Evolutionary conservation across 331 rosid species (phyloP).

Genomic region (Pyracantha coccinea): DNA sequence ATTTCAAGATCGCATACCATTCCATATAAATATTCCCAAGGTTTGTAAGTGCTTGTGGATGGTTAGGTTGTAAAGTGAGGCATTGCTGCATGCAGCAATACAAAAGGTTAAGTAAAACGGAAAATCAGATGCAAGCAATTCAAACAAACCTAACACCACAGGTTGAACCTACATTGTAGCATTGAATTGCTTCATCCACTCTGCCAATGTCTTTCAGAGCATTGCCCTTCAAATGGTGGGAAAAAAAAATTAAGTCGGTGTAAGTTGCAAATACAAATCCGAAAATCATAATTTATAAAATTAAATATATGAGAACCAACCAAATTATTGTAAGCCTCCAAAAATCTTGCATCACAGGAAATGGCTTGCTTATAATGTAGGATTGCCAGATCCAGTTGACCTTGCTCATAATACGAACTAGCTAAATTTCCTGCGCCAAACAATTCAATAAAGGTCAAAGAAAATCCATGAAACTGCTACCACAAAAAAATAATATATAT

Average conservation of each 20-base stretch:
- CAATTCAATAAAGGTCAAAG: not conserved
- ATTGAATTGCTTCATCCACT: slow-evolving; percentile 94
- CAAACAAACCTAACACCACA: not conserved
- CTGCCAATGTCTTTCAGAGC: slow-evolving; percentile 90
- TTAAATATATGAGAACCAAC: slow-evolving; percentile 34
- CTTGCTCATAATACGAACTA: slow-evolving; percentile 85
- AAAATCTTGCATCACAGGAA: slow-evolving; percentile 78
- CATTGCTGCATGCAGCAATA: slow-evolving; percentile 66
- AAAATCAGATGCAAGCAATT: slow-evolving; percentile 1
- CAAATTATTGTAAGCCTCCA: slow-evolving; percentile 98
- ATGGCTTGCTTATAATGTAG: slow-evolving; percentile 95
- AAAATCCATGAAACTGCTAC: not conserved
- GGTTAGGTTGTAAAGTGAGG: slow-evolving; percentile 87
- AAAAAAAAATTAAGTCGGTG: not conserved
- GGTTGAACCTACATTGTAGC: slow-evolving; percentile 62
- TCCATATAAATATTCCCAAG: slow-evolving; percentile 99
- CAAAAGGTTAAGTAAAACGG: slow-evolving; percentile 3
- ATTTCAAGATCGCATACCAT: slow-evolving; percentile 44
- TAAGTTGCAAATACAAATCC: not conserved
- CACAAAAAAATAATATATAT: not conserved
- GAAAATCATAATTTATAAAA: not conserved
- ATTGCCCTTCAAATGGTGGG: slow-evolving; percentile 56
- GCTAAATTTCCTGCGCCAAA: slow-evolving; percentile 79
- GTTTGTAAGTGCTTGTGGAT: slow-evolving; percentile 97
- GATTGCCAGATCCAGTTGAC: slow-evolving; percentile 90